These are phyloP conservation scores for Phytophthora ramorum DNA, from an alignment of 352 stramenopile species.

Conservation along the genomic window DNA sequence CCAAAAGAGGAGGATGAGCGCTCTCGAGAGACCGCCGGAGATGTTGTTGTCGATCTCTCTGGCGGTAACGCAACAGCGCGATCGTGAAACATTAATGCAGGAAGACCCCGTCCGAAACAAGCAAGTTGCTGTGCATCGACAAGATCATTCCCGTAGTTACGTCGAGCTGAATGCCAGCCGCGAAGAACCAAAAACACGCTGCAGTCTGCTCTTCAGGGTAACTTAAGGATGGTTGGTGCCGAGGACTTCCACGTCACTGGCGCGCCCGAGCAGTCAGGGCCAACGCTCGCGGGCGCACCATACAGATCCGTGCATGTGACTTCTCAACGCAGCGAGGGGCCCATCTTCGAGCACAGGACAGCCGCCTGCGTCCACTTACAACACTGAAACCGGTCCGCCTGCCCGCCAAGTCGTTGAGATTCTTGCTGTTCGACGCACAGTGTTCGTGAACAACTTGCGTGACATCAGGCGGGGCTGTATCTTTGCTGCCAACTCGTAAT, in stretches of 20 bases:
- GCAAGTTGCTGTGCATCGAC: background rate
- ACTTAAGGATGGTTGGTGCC: constrained; percentile 5
- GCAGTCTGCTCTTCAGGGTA: background rate
- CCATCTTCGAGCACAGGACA: constrained; percentile 8
- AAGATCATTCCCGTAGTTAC: background rate
- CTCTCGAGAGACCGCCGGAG: constrained; percentile 1
- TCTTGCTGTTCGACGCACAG: constrained; percentile 19
- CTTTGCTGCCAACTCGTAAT: constrained; percentile 18
- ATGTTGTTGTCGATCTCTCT: constrained; percentile 9
- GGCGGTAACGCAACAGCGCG: background rate
- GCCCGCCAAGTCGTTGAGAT: background rate
- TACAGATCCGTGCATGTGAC: background rate
- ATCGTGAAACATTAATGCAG: background rate
- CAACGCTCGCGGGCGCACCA: background rate
- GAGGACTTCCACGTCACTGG: constrained; percentile 13
- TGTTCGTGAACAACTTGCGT: constrained; percentile 2
- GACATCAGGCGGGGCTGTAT: constrained; percentile 20
- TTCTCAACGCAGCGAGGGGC: constrained; percentile 18
- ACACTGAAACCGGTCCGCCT: constrained; percentile 11
- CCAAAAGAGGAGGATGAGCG: background rate
- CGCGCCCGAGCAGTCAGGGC: background rate
- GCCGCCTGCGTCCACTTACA: constrained; percentile 10
- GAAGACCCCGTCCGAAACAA: background rate
- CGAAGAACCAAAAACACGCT: constrained; percentile 17
- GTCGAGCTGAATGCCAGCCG: constrained; percentile 7